A percentile compares a stretch with the other conserved stretches of the same genome.
phyloP scores from a whole-genome alignment of 78 protist genomes.

The Goniomonas avonlea region DNA sequence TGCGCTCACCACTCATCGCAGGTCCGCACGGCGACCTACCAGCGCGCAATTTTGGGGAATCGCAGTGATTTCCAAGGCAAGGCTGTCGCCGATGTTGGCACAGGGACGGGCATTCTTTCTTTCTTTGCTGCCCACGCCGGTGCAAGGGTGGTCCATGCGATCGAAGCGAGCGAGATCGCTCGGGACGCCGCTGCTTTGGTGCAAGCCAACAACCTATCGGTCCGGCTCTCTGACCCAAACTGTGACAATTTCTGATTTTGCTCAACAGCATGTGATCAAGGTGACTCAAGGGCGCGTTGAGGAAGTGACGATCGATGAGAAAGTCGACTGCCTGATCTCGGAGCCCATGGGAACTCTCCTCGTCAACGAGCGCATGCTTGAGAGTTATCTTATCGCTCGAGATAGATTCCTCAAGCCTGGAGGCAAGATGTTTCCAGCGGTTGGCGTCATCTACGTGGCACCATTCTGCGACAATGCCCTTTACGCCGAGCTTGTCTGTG shows the following conservation, averaged over 20 bases:
- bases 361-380: constrained; percentile 39
- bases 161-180: constrained; percentile 72
- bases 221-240: constrained; percentile 25
- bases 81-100: constrained; percentile 35
- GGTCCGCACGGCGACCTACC: constrained; percentile 47
- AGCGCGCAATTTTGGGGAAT: constrained; percentile 41
- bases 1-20: too few relatives aligned
- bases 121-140: not conserved
- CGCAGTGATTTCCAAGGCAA: constrained; percentile 20
- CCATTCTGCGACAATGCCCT: constrained; percentile 54
- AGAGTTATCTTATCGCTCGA: not conserved
- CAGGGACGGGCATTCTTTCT: constrained; percentile 35
- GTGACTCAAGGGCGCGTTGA: constrained; percentile 18
- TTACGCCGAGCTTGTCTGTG: constrained; percentile 31
- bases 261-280: too few relatives aligned
- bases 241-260: too few relatives aligned
- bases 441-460: constrained; percentile 31
- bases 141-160: constrained; percentile 51
- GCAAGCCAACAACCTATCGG: constrained; percentile 34
- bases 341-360: constrained; percentile 75
- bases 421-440: constrained; percentile 64
- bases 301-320: constrained; percentile 36
- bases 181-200: constrained; percentile 40
- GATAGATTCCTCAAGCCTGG: not conserved
- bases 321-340: constrained; percentile 56